Percentiles rank a stretch among this genome's conserved stretches.
Conservation (phyloP, 257 asterid genomes). For the Ehretia macrophylla region DNA sequence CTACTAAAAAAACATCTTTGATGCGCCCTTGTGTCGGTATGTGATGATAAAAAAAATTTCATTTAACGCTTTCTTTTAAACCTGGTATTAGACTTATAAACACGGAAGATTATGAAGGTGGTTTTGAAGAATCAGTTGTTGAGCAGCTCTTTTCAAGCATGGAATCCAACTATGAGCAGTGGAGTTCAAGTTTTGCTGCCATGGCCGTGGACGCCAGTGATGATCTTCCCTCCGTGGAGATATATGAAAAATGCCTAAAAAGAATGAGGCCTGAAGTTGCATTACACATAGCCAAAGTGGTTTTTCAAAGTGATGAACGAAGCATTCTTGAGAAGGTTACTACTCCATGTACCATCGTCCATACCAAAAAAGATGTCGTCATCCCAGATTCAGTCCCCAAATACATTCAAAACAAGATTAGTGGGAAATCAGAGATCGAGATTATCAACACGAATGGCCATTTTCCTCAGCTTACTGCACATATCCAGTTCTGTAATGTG, state of each 20-base stretch:
- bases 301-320: slow-evolving; percentile 36
- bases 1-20: too few species aligned
- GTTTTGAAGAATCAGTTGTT: slow-evolving; percentile 28
- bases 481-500: slow-evolving; percentile 27
- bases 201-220: slow-evolving; percentile 34
- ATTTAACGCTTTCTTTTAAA: too few species aligned
- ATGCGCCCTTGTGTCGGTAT: too few species aligned
- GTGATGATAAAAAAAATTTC: too few species aligned
- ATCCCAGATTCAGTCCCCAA: slow-evolving; percentile 36
- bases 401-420: slow-evolving; percentile 35
- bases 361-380: slow-evolving; percentile 36
- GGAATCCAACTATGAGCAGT: slow-evolving; percentile 32
- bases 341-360: slow-evolving; percentile 38
- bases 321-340: slow-evolving; percentile 32
- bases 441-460: slow-evolving; percentile 43
- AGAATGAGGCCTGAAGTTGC: slow-evolving; percentile 39
- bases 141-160: slow-evolving; percentile 39
- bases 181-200: slow-evolving; percentile 38
- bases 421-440: slow-evolving; percentile 21
- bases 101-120: slow-evolving; percentile 45
- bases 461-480: slow-evolving; percentile 49
- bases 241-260: slow-evolving; percentile 28
- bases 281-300: slow-evolving; percentile 35
- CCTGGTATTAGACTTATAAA: slow-evolving; percentile 23
- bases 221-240: slow-evolving; percentile 31